Base-by-base conservation (phyloP, 2,329 filamentous ascomycete genomes). In the Stemphylium lycopersici region DNA sequence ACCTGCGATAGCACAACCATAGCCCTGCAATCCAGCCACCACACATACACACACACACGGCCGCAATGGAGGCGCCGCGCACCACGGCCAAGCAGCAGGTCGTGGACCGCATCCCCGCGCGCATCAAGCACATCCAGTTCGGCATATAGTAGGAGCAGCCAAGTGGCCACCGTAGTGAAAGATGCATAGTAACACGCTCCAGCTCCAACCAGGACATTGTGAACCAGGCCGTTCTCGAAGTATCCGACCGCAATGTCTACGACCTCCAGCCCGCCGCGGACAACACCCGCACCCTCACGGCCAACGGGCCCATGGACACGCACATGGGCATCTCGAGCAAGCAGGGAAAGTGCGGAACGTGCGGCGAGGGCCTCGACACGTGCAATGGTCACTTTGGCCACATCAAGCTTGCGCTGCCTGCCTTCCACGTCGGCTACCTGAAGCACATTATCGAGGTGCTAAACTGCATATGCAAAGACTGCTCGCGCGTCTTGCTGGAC, bases 331-430 rank as follows among this genome's bases (percentile, higher is more conserved):
- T 91, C 3, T 96, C 93, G 13, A 91, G 86, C 72, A 98, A 98
- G 77, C 84, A 80, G 3, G 90, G 86, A 20, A 83, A 80, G 55
- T 99, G 95, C 74, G 80, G 85, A 38, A 98, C 95, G 12, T 99
- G 95, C 73, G 86, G 90, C 42, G 86, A 93, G 70, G 84, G 87
- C 13, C 81, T 98, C 26, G 85, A 91, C 67, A 87, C 89, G 62
- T 99, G 95, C 76, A 95, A 91, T 65, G 95, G 95, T 11, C 95
- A 99, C 76, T 99, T 98, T 70, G 95, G 95, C 41, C 89, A 97
- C 76, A 90, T 99, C 67, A 87, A 90, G 68, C 84, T 99, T 12
- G 91, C 93, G 1, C 81, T 99, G 46, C 95, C 95, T 3, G 91
- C 90, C 38, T 98, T 98, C 71, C 95, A 99, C 72, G 92, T 98